Evolutionary conservation across 352 stramenopile species (phyloP).

Genomic region (Globisporangium recalcitrans): DNA sequence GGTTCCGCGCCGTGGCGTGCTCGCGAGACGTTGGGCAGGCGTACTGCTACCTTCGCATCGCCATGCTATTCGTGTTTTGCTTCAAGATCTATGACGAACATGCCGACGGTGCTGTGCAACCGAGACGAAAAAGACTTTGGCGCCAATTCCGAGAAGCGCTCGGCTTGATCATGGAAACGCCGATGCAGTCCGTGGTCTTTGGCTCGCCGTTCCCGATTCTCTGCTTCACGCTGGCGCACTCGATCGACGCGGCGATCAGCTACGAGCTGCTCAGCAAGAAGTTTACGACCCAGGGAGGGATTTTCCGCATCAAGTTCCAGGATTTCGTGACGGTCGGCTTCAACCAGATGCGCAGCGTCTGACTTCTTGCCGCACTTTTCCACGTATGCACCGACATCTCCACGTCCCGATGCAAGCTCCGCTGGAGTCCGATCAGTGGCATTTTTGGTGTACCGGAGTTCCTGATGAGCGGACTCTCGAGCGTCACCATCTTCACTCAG

Average conservation of each 20-base stretch:
- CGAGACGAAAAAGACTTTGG: background rate
- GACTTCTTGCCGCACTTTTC: slow-evolving; percentile 5
- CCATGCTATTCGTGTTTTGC: slow-evolving; percentile 10
- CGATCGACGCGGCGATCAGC: slow-evolving; percentile 17
- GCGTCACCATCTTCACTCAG: slow-evolving; percentile 7
- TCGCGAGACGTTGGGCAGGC: slow-evolving; percentile 19
- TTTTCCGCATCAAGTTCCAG: slow-evolving; percentile 6
- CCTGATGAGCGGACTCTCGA: slow-evolving; percentile 6
- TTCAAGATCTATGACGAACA: slow-evolving; percentile 2
- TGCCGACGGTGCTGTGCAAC: background rate
- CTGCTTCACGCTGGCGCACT: slow-evolving; percentile 17
- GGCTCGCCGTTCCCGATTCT: slow-evolving; percentile 16
- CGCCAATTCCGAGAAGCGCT: background rate
- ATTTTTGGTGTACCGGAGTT: slow-evolving; percentile 10
- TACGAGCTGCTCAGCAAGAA: slow-evolving; percentile 12
- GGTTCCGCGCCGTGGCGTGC: slow-evolving; percentile 24
- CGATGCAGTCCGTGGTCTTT: slow-evolving; percentile 17
- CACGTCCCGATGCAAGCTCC: slow-evolving; percentile 1
- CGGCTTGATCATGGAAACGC: slow-evolving; percentile 6
- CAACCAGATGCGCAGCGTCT: slow-evolving; percentile 19
- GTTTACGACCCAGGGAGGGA: slow-evolving; percentile 5
- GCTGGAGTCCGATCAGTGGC: slow-evolving; percentile 7
- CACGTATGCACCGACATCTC: background rate
- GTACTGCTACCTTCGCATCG: slow-evolving; percentile 14
- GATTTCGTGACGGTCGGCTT: slow-evolving; percentile 12